phyloP scores from a whole-genome alignment of 345 rosid species.

The Viola odorata region DNA sequence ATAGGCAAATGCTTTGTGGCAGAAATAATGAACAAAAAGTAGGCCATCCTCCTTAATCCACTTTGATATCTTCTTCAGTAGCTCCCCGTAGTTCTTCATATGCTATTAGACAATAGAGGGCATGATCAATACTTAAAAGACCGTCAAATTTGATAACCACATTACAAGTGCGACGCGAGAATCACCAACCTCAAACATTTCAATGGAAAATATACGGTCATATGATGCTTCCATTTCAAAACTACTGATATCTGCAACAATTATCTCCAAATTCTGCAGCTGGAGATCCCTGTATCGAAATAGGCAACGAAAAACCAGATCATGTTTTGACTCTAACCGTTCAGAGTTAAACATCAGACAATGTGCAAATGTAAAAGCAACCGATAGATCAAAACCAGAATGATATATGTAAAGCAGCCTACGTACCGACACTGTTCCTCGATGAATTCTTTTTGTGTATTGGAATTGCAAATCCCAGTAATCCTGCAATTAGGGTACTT shows the following conservation, averaged over 20 bases:
- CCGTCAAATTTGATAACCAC: neutral
- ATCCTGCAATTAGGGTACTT: constrained; percentile 60
- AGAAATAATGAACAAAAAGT: constrained; percentile 79
- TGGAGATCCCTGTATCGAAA: constrained; percentile 41
- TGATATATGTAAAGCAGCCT: neutral
- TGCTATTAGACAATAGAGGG: constrained; percentile 40
- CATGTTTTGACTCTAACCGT: no score
- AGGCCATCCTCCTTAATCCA: constrained; percentile 84
- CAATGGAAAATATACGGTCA: constrained; percentile 69
- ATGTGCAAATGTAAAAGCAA: neutral
- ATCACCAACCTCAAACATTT: constrained; percentile 72
- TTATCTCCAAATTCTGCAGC: constrained; percentile 61
- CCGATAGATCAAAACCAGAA: neutral
- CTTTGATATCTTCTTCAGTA: constrained; percentile 62
- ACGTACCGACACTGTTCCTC: constrained; percentile 61
- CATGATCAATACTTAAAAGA: neutral
- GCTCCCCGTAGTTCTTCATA: constrained; percentile 76
- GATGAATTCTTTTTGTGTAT: constrained; percentile 59
- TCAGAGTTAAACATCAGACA: neutral
- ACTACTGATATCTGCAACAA: constrained; percentile 74
- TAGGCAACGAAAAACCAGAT: no score
- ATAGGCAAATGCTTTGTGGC: constrained; percentile 79
- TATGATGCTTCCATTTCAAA: constrained; percentile 68
- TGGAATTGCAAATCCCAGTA: constrained; percentile 83
- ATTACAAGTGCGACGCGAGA: neutral